A percentile compares a stretch with the other conserved stretches of the same genome.
phyloP scores from a whole-genome alignment of 2,329 filamentous ascomycete species.

The Ophiostoma novo-ulmi region DNA sequence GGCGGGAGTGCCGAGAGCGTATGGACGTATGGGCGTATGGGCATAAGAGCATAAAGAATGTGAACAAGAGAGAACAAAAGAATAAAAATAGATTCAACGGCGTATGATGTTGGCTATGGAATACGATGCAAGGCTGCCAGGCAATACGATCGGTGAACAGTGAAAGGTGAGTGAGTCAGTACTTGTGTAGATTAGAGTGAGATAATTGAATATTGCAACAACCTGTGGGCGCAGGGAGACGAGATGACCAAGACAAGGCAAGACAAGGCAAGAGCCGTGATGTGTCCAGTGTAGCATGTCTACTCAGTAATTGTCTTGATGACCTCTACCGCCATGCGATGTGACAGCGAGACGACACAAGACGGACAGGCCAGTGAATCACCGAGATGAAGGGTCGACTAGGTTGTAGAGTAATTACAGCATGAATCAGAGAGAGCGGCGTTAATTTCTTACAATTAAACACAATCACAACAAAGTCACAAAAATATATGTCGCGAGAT shows the following conservation, averaged over 20 bases:
- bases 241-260: slow-evolving; percentile 4
- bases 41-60: background rate
- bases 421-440: background rate
- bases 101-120: background rate
- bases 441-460: background rate
- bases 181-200: slow-evolving; percentile 1
- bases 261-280: slow-evolving; percentile 1
- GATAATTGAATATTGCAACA: background rate
- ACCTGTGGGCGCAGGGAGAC: slow-evolving; percentile 3
- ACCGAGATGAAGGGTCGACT: slow-evolving; percentile 8
- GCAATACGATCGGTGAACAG: background rate
- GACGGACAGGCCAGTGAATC: slow-evolving; percentile 8
- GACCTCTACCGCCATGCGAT: background rate
- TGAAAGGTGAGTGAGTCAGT: background rate
- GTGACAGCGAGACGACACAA: slow-evolving; percentile 3
- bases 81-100: slow-evolving; percentile 1
- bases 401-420: background rate
- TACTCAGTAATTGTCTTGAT: background rate
- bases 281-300: background rate
- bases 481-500: background rate
- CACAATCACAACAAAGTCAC: too few relatives aligned
- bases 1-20: background rate
- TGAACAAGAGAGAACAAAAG: background rate
- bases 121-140: slow-evolving; percentile 4
- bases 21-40: background rate